A percentile compares a stretch with the other conserved stretches of the same genome.
Evolutionary conservation across 208 protist species (phyloP).

Genomic region (Leishmania lainsoni): DNA sequence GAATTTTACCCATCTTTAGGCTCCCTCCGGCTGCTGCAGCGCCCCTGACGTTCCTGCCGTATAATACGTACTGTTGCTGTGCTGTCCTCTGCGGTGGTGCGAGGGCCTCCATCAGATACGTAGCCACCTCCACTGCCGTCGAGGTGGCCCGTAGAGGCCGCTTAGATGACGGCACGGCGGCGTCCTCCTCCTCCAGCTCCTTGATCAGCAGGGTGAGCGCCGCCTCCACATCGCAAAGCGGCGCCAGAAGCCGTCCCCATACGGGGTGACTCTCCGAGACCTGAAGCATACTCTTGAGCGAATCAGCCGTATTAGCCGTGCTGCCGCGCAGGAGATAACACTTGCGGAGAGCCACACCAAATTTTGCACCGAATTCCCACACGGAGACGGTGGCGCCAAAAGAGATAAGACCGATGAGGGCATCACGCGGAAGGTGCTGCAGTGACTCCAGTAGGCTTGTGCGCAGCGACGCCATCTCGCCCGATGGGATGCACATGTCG

Average conservation of each 20-base stretch:
- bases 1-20: slow-evolving; percentile 63
- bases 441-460: slow-evolving; percentile 92
- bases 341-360: slow-evolving; percentile 53
- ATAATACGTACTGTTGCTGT: slow-evolving; percentile 16
- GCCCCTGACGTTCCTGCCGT: slow-evolving; percentile 12
- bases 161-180: slow-evolving; percentile 48
- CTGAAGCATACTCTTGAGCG: slow-evolving; percentile 64
- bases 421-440: slow-evolving; percentile 92
- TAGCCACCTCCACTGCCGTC: slow-evolving; percentile 68
- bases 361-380: slow-evolving; percentile 66
- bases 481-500: slow-evolving; percentile 93
- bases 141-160: slow-evolving; percentile 74
- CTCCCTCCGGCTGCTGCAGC: slow-evolving; percentile 2
- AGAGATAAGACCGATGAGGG: slow-evolving; percentile 97
- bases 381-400: slow-evolving; percentile 94
- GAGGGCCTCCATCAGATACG: slow-evolving; percentile 67
- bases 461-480: slow-evolving; percentile 94
- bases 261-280: slow-evolving; percentile 53
- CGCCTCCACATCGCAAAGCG: slow-evolving; percentile 92
- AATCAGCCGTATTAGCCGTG: slow-evolving; percentile 37
- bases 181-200: slow-evolving; percentile 58
- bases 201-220: slow-evolving; percentile 53
- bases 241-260: slow-evolving; percentile 93
- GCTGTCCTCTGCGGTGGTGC: slow-evolving; percentile 15
- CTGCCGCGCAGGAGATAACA: slow-evolving; percentile 76